A percentile compares a stretch with the other conserved stretches of the same genome.
phyloP scores from a whole-genome alignment of 2,329 filamentous ascomycete genomes.

The Canariomyces notabilis region DNA sequence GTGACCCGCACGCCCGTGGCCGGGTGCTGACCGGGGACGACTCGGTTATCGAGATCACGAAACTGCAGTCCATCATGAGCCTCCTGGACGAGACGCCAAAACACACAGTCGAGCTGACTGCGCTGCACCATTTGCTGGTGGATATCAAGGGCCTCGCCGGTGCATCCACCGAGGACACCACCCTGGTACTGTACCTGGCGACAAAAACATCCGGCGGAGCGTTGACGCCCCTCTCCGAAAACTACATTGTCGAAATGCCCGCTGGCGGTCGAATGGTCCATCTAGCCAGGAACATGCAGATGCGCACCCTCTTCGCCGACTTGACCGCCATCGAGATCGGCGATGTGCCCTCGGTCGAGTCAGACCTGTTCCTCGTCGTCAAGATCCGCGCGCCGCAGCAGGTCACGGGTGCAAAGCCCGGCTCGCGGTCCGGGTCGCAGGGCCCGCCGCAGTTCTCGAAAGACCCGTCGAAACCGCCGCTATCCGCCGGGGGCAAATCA shows the following conservation, averaged over 20 bases:
- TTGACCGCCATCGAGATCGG: constrained; percentile 71
- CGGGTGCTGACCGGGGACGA: constrained; percentile 87
- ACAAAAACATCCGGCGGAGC: constrained; percentile 61
- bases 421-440: constrained; percentile 48
- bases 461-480: constrained; percentile 44
- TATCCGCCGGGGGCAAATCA: constrained; percentile 47
- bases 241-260: constrained; percentile 72
- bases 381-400: constrained; percentile 63
- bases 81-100: constrained; percentile 78
- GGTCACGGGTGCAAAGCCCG: constrained; percentile 42
- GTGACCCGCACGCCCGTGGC: constrained; percentile 77
- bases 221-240: constrained; percentile 71
- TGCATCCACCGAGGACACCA: constrained; percentile 68
- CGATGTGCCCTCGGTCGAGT: constrained; percentile 56
- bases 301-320: constrained; percentile 85
- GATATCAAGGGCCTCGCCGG: constrained; percentile 80
- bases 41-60: constrained; percentile 85
- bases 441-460: constrained; percentile 34
- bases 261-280: constrained; percentile 66
- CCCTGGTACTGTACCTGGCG: constrained; percentile 72
- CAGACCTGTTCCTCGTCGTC: constrained; percentile 77
- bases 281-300: constrained; percentile 59
- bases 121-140: constrained; percentile 75
- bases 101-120: constrained; percentile 59
- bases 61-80: constrained; percentile 92